Percentiles rank a stretch among this genome's conserved stretches.
These are phyloP conservation scores for Helotiales sp. DNA, from an alignment of 2,329 filamentous ascomycete species.

Conservation along the genomic window DNA sequence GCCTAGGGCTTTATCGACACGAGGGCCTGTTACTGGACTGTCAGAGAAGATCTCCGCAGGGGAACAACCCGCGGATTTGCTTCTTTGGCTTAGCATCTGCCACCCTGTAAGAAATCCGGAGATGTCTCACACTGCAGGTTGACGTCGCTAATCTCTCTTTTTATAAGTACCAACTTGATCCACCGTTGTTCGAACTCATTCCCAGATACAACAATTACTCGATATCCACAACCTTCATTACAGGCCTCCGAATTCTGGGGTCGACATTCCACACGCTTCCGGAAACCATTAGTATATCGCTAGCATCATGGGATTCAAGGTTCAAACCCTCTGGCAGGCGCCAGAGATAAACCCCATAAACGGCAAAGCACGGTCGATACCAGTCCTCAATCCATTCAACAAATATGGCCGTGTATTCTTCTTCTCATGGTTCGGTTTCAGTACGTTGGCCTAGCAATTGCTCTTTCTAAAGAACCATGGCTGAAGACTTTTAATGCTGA, in stretches of 20 bases:
- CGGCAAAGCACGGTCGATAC: constrained; percentile 78
- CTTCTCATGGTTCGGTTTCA: constrained; percentile 72
- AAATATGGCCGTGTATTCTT: constrained; percentile 86
- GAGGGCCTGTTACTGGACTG: neutral
- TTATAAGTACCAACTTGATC: constrained; percentile 19
- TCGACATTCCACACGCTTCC: neutral
- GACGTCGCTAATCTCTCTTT: constrained; percentile 20
- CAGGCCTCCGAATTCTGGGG: neutral
- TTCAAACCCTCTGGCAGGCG: constrained; percentile 30
- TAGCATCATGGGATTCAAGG: constrained; percentile 26
- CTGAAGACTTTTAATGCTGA: neutral
- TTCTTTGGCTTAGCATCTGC: constrained; percentile 3
- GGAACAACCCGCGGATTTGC: constrained; percentile 21
- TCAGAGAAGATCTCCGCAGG: constrained; percentile 22
- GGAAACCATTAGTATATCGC: neutral
- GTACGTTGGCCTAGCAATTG: constrained; percentile 8
- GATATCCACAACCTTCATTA: neutral
- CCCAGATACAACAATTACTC: neutral
- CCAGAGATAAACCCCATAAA: constrained; percentile 69
- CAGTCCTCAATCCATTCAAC: constrained; percentile 74
- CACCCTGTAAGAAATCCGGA: constrained; percentile 18
- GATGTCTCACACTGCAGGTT: constrained; percentile 24
- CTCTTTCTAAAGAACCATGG: neutral
- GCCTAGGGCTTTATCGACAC: neutral
- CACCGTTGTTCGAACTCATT: neutral